phyloP scores from a whole-genome alignment of 2,329 filamentous ascomycete genomes.

The Rhynchosporium graminicola region DNA sequence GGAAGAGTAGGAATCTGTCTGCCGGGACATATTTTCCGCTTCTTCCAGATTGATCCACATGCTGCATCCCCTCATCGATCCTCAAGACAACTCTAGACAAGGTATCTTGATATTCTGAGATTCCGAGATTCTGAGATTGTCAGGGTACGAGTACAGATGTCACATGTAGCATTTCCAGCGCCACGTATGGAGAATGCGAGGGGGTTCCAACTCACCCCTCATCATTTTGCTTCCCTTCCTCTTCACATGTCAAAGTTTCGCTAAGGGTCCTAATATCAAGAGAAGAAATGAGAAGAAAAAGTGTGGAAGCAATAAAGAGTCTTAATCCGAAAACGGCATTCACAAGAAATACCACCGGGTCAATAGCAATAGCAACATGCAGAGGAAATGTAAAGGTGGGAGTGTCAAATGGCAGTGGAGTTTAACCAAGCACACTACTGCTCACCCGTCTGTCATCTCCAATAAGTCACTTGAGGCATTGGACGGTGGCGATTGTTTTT shows the following conservation, averaged over 20 bases:
- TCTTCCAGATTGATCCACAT: constrained; percentile 45
- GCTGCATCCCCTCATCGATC: constrained; percentile 47
- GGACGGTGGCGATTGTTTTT: constrained; percentile 7
- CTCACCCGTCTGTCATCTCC: background rate
- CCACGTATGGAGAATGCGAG: constrained; percentile 19
- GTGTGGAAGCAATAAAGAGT: background rate
- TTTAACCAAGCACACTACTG: constrained; percentile 5
- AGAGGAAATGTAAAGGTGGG: background rate
- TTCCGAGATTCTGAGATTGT: constrained; percentile 21
- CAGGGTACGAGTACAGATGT: background rate
- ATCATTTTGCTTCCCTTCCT: constrained; percentile 19
- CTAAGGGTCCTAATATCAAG: background rate
- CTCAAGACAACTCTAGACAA: constrained; percentile 32
- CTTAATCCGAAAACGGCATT: background rate
- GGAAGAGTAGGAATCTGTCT: constrained; percentile 33
- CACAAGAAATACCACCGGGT: too few species aligned
- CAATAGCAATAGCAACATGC: too few species aligned
- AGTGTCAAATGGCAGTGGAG: background rate
- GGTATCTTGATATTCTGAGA: constrained; percentile 1
- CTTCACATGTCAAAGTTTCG: constrained; percentile 6
- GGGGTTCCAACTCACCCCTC: constrained; percentile 20
- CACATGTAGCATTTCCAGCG: background rate
- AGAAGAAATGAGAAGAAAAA: background rate
- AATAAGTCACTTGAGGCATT: constrained; percentile 15
- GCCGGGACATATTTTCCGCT: constrained; percentile 41